Base-by-base conservation (phyloP, 1,284 basidiomycete species). In the Puccinia hordei region DNA sequence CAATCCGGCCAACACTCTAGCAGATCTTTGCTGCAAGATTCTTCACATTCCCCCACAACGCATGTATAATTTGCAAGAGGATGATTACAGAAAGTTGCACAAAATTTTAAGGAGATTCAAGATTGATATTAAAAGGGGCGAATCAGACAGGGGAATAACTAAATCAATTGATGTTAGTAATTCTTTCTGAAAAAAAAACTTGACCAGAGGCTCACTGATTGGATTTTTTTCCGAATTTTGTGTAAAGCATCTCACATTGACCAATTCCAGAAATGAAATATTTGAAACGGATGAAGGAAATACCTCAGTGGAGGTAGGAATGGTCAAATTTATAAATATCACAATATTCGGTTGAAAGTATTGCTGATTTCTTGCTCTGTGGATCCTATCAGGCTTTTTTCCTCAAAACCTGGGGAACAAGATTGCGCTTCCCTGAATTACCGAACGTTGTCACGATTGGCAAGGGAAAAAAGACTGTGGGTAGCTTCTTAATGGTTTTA, bases 391-490 rank as follows among this genome's bases (percentile, higher is more conserved):
- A 73, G 72, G 72, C 33, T 8, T 73, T 73, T 46, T 73, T 73
- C 30, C 57, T 59, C n/a, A 44, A 73, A 30, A 57, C 35, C n/a
- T 73, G 72, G 72, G 51, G 53, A n/a, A 76, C 12, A 10, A 65
- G 33, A 65, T 33, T 76, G n/a, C 41, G 55, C 8, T 76, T 46
- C 27, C 73, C 73, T 13, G 24, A 46, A 1, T 76, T 76, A 53
- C 73, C 73, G 5, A 65, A 73, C 30, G 72, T 73, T 2, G 72
- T 73, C 3, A 73, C 72, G 12, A 61, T 73, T 22, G 72, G 72
- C 3, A 73, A 61, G 38, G 72, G 72, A n/a, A 73, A 73, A 27
- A 73, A 73, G 27, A 73, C 72, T n/a, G 72, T 73, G 17, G 51
- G 51, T 19, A 41, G 41, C 6, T 33, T 66, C 27, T 44, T 41